Evolutionary conservation across 345 rosid genomes (phyloP).

Genomic region (Cardamine occulta): DNA sequence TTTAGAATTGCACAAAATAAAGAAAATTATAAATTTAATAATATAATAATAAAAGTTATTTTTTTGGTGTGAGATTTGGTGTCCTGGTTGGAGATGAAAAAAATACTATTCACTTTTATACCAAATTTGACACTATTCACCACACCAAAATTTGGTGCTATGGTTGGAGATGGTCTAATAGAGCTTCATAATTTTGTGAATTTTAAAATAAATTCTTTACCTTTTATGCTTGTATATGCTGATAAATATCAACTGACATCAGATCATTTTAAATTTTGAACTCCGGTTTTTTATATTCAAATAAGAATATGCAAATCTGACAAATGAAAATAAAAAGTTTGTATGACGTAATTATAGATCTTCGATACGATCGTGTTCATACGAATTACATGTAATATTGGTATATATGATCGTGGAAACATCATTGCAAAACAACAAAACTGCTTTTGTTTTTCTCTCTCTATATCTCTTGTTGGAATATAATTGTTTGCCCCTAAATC

Average conservation of each 20-base stretch:
- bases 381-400: neutral
- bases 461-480: constrained; percentile 18
- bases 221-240: neutral
- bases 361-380: constrained; percentile 4
- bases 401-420: constrained; percentile 32
- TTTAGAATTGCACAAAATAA: too few species aligned
- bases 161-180: too few species aligned
- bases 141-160: too few species aligned
- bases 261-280: neutral
- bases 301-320: neutral
- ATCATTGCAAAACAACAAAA: constrained; percentile 47
- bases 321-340: neutral
- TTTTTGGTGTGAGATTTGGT: too few species aligned
- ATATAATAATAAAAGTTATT: too few species aligned
- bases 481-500: constrained; percentile 42
- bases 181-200: neutral
- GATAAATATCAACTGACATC: neutral
- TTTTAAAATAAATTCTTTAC: neutral
- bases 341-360: neutral
- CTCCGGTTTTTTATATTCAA: neutral
- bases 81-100: too few species aligned
- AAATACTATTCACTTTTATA: too few species aligned
- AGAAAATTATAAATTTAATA: too few species aligned
- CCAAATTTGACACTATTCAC: too few species aligned
- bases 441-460: constrained; percentile 19